Evolutionary conservation across 352 stramenopile species (phyloP), one percentile per base, ranked within the genome.

Genomic region (Globisporangium heterothallicum): DNA sequence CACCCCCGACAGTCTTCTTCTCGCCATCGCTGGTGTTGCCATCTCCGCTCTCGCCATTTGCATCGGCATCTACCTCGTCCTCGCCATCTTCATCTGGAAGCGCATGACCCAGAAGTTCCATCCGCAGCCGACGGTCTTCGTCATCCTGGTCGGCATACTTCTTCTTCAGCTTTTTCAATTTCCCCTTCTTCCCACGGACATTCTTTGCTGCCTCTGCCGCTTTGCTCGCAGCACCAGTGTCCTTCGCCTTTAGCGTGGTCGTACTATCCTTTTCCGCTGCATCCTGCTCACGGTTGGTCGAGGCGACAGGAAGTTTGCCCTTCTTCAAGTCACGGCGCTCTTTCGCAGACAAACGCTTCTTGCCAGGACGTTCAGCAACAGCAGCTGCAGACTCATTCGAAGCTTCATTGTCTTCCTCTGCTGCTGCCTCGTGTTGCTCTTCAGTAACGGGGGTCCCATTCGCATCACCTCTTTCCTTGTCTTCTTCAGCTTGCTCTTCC

Each of bases 71-170:
- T 0, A 63, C 57, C 8, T 70, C 57, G 7, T 68, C 61, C 19
- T 64, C 53, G 6, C 49, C 62, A 6, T 66, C 59, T 3, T 68
- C 53, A 9, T 64, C 46, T 25, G 26, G 42, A 25, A 81, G 48
- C 0, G 67, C 58, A 51, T 94, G 70, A 2, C 90, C 91, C 16
- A 99, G 77, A 6, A 85, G 84, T 42, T 97, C 65, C 75, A 99
- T 96, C 6, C 93, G 89, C 30, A 98, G 53, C 10, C 85, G 78
- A 16, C 89, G 75, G 64, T 99, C 94, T 42, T 98, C 94, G 0
- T 98, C 94, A 59, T 98, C 94, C 71, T 99, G 95, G 42, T 99
- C 94, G 0, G 71, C 82, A 61, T 99, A 99, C 63, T 98, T 98
- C 60, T 93, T 93, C 55, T 96, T 97, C 58, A 94, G 85, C 50